These are phyloP conservation scores for Xylaria intraflava DNA, from an alignment of 495 filamentous ascomycete species.

Conservation along the genomic window DNA sequence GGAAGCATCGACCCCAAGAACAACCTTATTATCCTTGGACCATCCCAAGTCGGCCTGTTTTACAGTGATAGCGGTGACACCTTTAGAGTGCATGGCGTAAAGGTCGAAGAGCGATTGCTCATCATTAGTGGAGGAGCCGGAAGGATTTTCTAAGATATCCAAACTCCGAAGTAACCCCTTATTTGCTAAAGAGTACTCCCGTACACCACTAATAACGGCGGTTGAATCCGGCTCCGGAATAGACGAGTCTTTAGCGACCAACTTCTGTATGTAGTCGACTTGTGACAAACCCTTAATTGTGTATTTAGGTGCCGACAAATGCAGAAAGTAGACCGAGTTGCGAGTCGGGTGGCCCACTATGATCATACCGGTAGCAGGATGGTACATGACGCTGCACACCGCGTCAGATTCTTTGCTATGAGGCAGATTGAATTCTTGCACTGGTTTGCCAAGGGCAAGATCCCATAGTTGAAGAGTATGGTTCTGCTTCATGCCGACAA, in stretches of 20 bases:
- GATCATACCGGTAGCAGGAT: conserved; percentile 82
- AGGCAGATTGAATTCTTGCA: conserved; percentile 93
- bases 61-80: conserved; percentile 78
- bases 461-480: conserved; percentile 99
- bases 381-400: conserved; percentile 92
- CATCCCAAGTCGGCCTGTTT: conserved; percentile 86
- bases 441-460: conserved; percentile 85
- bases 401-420: conserved; percentile 96
- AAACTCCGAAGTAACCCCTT: conserved; percentile 86
- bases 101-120: conserved; percentile 75
- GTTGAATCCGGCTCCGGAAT: conserved; percentile 84
- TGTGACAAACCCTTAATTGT: conserved; percentile 73
- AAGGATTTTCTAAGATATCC: conserved; percentile 66
- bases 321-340: conserved; percentile 95
- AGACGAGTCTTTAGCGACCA: conserved; percentile 62
- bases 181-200: conserved; percentile 85
- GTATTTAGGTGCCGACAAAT: conserved; percentile 88
- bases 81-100: conserved; percentile 95
- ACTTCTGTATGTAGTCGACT: conserved; percentile 71
- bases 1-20: conserved; percentile 66
- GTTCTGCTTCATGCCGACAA: conserved; percentile 98
- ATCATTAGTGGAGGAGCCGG: conserved; percentile 46
- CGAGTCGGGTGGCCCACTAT: conserved; percentile 92
- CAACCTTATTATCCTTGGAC: conserved; percentile 76
- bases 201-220: conserved; percentile 89